These are phyloP conservation scores for Laetiporus sulphureus DNA, from an alignment of 1,284 basidiomycete genomes.

Conservation along the genomic window DNA sequence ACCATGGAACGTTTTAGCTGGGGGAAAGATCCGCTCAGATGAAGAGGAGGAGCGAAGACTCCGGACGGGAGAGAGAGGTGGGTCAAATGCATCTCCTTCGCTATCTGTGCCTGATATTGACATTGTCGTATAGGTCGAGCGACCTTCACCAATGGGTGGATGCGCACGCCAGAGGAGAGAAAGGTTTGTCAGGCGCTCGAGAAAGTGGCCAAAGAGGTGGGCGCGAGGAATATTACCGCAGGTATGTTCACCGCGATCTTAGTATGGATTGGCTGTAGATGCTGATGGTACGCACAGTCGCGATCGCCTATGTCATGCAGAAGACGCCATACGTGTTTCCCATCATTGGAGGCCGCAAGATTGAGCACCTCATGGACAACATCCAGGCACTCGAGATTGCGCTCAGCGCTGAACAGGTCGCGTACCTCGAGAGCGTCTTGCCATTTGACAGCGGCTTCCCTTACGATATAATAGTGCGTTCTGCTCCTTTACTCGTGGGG, in stretches of 20 bases:
- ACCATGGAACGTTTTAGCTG: constrained; percentile 43
- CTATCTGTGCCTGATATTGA: not conserved
- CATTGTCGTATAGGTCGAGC: constrained; percentile 16
- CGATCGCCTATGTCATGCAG: constrained; percentile 32
- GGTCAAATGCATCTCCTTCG: not conserved
- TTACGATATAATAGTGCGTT: constrained; percentile 30
- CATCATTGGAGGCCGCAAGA: constrained; percentile 7
- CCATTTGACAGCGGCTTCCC: constrained; percentile 39
- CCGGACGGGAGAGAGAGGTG: constrained; percentile 34
- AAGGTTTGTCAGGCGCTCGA: constrained; percentile 35
- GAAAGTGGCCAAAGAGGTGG: constrained; percentile 13
- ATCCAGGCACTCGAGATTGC: constrained; percentile 37
- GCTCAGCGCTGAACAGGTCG: constrained; percentile 34
- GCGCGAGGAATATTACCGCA: too few species aligned
- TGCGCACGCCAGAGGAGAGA: constrained; percentile 32
- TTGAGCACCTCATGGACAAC: constrained; percentile 24
- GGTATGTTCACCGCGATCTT: not conserved
- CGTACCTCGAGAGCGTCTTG: constrained; percentile 30
- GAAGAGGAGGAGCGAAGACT: constrained; percentile 35
- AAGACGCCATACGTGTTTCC: constrained; percentile 8
- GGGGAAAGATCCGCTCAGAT: constrained; percentile 39
- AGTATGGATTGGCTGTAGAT: too few species aligned
- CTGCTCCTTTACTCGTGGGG: too few species aligned
- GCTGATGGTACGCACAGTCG: too few species aligned
- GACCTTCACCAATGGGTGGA: constrained; percentile 26